These are phyloP conservation scores for Phytophthora colocasiae DNA, from an alignment of 352 stramenopile genomes.

Conservation along the genomic window DNA sequence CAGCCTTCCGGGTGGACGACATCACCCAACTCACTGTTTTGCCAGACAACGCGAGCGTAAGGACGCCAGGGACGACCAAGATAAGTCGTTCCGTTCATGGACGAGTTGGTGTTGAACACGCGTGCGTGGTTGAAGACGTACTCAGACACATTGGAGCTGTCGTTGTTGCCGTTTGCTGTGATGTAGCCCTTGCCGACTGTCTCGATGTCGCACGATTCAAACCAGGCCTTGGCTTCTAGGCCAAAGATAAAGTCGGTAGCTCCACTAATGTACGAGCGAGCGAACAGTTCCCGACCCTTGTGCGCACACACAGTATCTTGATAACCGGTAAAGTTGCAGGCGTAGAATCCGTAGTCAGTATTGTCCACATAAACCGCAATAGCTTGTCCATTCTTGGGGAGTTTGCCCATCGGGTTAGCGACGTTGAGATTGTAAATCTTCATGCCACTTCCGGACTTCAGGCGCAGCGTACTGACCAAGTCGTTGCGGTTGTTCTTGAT, in stretches of 20 bases:
- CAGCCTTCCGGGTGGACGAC: conserved; percentile 9
- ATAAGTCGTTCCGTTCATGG: conserved; percentile 8
- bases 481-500: conserved; percentile 4
- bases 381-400: conserved; percentile 9
- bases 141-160: conserved; percentile 15
- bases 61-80: conserved; percentile 11
- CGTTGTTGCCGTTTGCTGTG: conserved; percentile 13
- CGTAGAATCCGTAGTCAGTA: conserved; percentile 21
- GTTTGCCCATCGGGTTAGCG: conserved; percentile 11
- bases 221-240: conserved; percentile 10
- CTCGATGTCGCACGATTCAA: conserved; percentile 26
- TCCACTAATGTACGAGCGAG: conserved; percentile 18
- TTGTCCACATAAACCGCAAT: conserved; percentile 6
- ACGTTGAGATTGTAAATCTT: conserved; percentile 33
- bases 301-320: conserved; percentile 27
- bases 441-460: conserved; percentile 9
- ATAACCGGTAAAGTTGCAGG: conserved; percentile 20
- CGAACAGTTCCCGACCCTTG: conserved; percentile 11
- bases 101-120: conserved; percentile 8
- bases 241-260: conserved; percentile 27
- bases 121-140: conserved; percentile 14
- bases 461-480: conserved; percentile 10
- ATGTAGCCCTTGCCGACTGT: conserved; percentile 12
- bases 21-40: conserved; percentile 13
- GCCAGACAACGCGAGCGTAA: conserved; percentile 11